Percentiles rank a stretch among this genome's conserved stretches.
phyloP scores from a whole-genome alignment of 305 asterid species.

The Solanum hybrid region DNA sequence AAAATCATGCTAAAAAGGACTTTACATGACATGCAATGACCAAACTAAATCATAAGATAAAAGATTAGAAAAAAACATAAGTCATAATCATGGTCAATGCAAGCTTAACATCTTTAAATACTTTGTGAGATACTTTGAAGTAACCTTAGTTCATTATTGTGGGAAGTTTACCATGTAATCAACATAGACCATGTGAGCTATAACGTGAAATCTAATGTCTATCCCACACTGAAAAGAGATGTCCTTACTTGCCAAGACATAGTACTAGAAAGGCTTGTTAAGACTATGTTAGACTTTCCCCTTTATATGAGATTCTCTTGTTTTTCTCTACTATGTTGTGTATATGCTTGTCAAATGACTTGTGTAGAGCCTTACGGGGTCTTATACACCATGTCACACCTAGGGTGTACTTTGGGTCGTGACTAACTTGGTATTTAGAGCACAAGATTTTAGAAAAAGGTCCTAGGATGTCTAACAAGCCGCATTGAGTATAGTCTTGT shows the following conservation, averaged over 20 bases:
- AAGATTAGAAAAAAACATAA: too few relatives aligned
- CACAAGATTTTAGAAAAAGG: not conserved
- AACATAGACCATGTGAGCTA: not conserved
- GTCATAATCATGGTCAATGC: not conserved
- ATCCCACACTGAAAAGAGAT: too few relatives aligned
- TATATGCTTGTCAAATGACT: not conserved
- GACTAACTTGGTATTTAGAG: not conserved
- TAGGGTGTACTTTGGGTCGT: not conserved
- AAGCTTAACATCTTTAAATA: not conserved
- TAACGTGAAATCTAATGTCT: not conserved
- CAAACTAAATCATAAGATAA: too few relatives aligned
- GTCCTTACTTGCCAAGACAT: too few relatives aligned
- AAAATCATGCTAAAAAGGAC: too few relatives aligned
- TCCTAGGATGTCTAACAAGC: not conserved
- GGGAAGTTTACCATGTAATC: not conserved
- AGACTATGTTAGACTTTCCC: not conserved
- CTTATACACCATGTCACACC: not conserved
- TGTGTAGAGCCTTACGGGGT: not conserved
- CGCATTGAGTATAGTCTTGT: not conserved
- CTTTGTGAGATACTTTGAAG: not conserved
- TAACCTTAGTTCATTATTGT: not conserved
- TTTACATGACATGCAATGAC: too few relatives aligned
- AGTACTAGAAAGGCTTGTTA: not conserved
- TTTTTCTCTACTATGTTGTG: not conserved
- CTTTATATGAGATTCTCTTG: not conserved